Evolutionary conservation across 140 eudicot genomes (phyloP), one percentile per base, ranked within the genome.

Genomic region (Erigeron philadelphicus): DNA sequence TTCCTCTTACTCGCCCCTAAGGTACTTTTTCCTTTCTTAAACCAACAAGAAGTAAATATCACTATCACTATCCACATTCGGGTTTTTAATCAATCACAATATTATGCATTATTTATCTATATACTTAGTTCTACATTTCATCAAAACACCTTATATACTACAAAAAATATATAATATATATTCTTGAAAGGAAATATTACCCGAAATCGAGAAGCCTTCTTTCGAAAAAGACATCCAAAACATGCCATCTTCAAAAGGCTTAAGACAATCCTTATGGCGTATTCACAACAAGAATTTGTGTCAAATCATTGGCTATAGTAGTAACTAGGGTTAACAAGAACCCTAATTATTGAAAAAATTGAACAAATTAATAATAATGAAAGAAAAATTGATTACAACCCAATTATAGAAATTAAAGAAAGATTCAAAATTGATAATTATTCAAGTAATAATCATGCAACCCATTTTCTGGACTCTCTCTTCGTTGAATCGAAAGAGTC

Each of bases 381-480:
- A 47, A 18, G 17, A 55, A 71, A 71, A 72, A 46, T 16, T 21
- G 16, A 61, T 50, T 68, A 62, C 42, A 18, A 64, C 42, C 68
- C 64, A 48, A 72, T 16, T 7, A 5, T 1, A 18, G 57, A 40
- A 8, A 77, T 56, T 11, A 16, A 23, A 71, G 43, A 11, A 42
- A 56, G 46, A 64, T 55, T 77, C 64, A 65, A 65, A 71, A 54
- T 25, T 23, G 50, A 63, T 38, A 57, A 77, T 70, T 31, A 46
- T 43, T 13, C 18, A 70, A 64, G 1, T 47, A 35, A 71, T 64
- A 42, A 68, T 68, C 70, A 15, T 48, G 49, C 70, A 23, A 68
- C 80, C 71, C 56, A 65, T 78, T 72, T 72, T 78, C 78, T 78
- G 82, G 81, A 72, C 82, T 72, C 82, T 72, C 82, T 72, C 35